A percentile compares a stretch with the other conserved stretches of the same genome.
phyloP scores from a whole-genome alignment of 108 stramenopile species.

The Nannochloropsis salina region DNA sequence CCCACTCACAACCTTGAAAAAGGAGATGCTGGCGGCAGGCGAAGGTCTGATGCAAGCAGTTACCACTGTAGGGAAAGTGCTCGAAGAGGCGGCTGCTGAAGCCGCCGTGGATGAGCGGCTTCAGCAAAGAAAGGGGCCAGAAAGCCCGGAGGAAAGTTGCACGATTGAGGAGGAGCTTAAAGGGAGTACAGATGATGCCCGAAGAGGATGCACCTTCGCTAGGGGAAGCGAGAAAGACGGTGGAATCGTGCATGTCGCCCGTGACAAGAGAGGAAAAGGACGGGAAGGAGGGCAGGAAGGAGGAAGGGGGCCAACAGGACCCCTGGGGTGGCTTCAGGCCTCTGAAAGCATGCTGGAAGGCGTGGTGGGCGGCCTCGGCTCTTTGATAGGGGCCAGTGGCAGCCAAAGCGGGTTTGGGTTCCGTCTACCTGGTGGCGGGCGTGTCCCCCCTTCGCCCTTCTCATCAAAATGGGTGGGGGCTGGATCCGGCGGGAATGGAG shows the following conservation, averaged over 20 bases:
- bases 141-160: too few species aligned
- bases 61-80: neutral
- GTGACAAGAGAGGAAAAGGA: neutral
- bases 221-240: too few species aligned
- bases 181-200: too few species aligned
- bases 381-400: neutral
- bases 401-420: too few species aligned
- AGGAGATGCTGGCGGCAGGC: neutral
- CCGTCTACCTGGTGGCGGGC: too few species aligned
- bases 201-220: too few species aligned
- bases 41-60: neutral
- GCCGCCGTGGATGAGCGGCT: neutral
- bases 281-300: neutral
- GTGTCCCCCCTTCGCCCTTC: too few species aligned
- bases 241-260: too few species aligned
- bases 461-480: too few species aligned
- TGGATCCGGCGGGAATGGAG: too few species aligned
- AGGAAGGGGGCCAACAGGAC: neutral
- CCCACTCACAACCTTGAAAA: neutral
- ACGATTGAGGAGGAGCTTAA: too few species aligned
- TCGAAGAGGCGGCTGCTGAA: neutral
- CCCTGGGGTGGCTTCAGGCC: neutral
- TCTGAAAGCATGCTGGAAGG: neutral
- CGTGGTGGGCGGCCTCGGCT: neutral
- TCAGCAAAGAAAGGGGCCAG: too few species aligned